Evolutionary conservation across 2,329 filamentous ascomycete genomes (phyloP).

Genomic region (Pseudogymnoascus sp.): DNA sequence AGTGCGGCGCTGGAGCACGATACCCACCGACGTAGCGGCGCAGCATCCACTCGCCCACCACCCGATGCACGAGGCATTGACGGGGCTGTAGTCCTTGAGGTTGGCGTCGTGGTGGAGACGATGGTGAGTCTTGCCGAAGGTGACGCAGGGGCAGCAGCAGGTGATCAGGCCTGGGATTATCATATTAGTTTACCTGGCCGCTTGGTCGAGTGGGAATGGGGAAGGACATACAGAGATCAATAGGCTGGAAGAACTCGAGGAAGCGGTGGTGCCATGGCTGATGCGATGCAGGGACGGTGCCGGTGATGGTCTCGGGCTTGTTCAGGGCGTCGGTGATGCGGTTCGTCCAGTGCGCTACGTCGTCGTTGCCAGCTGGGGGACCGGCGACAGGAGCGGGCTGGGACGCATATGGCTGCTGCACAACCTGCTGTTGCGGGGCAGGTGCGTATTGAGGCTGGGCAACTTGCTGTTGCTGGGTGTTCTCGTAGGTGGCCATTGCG

Average conservation of each 20-base stretch:
- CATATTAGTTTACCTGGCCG: too few species aligned
- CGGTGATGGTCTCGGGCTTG: slow-evolving; percentile 10
- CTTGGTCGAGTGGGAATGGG: too few species aligned
- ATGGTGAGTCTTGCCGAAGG: slow-evolving; percentile 30
- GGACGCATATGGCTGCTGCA: background rate
- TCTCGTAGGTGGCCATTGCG: background rate
- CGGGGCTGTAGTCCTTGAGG: slow-evolving; percentile 25
- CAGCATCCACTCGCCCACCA: slow-evolving; percentile 19
- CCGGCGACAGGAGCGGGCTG: background rate
- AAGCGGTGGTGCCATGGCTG: slow-evolving; percentile 16
- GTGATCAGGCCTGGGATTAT: slow-evolving; percentile 23
- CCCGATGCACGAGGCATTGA: slow-evolving; percentile 26
- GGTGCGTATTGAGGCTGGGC: background rate
- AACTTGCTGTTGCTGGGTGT: background rate
- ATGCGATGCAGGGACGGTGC: background rate
- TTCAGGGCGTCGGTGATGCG: slow-evolving; percentile 10
- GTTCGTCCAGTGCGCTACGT: slow-evolving; percentile 11
- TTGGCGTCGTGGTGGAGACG: slow-evolving; percentile 26
- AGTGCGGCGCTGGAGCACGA: slow-evolving; percentile 21
- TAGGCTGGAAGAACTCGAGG: slow-evolving; percentile 22
- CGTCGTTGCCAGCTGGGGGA: slow-evolving; percentile 2
- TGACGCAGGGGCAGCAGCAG: slow-evolving; percentile 29
- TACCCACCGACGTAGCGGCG: slow-evolving; percentile 18
- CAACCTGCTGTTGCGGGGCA: slow-evolving; percentile 1
- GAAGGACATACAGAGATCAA: slow-evolving; percentile 17